These are phyloP conservation scores for Tolypocladium paradoxum DNA, from an alignment of 2,329 filamentous ascomycete genomes.

Conservation along the genomic window DNA sequence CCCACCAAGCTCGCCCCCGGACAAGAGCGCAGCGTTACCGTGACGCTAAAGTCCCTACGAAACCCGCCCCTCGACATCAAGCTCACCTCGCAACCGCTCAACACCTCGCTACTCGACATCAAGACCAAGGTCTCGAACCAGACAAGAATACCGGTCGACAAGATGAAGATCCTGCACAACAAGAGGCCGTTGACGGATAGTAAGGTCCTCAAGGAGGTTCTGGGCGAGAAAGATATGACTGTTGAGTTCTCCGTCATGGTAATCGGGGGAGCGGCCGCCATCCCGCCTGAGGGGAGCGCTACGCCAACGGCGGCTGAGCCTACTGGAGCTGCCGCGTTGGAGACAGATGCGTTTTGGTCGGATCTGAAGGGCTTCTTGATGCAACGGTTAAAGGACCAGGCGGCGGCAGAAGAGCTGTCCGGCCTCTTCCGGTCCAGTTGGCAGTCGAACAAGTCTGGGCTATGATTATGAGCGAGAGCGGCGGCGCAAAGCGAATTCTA, in stretches of 20 bases:
- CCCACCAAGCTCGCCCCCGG: conserved; percentile 37
- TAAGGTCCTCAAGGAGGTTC: conserved; percentile 65
- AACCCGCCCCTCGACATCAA: conserved; percentile 60
- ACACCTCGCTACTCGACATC: conserved; percentile 68
- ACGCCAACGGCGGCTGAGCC: conserved; percentile 14
- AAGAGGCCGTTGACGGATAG: conserved; percentile 76
- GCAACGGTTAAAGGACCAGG: conserved; percentile 66
- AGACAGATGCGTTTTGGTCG: conserved; percentile 70
- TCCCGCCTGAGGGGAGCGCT: conserved; percentile 27
- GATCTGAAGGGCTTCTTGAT: conserved; percentile 74
- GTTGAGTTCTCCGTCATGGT: conserved; percentile 85
- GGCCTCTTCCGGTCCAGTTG: conserved; percentile 62
- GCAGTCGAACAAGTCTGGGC: conserved; percentile 34
- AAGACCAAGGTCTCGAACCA: conserved; percentile 58
- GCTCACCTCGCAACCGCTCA: conserved; percentile 50
- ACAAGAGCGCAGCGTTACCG: conserved; percentile 40
- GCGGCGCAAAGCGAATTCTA: not conserved
- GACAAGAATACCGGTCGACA: conserved; percentile 55
- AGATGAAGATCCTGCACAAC: conserved; percentile 76
- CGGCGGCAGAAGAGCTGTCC: conserved; percentile 51
- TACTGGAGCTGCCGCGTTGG: conserved; percentile 49
- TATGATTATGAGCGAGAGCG: conserved; percentile 6
- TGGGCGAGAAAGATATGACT: conserved; percentile 36
- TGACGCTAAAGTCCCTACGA: conserved; percentile 66
- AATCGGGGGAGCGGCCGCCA: conserved; percentile 54